phyloP scores from a whole-genome alignment of 208 protist genomes.

The Trypanosoma boissoni region DNA sequence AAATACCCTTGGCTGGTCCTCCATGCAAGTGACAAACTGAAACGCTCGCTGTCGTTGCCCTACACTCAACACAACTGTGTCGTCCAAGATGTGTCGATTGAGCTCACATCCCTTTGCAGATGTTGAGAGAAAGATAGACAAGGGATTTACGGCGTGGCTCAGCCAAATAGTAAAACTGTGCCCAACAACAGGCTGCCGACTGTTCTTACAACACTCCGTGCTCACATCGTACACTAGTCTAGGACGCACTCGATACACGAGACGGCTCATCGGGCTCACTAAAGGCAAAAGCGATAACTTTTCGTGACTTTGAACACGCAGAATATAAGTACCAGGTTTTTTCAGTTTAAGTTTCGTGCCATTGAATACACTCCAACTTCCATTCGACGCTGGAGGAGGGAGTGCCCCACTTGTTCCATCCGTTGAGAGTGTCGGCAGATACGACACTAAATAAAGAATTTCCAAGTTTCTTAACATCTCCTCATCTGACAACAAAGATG shows the following conservation, averaged over 20 bases:
- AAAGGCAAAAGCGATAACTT: neutral
- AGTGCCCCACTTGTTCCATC: slow-evolving; percentile 5
- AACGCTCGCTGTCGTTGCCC: slow-evolving; percentile 1
- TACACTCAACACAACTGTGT: slow-evolving; percentile 4
- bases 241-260: slow-evolving; percentile 6
- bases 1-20: slow-evolving; percentile 11
- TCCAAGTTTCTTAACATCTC: neutral
- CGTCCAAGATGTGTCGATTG: slow-evolving; percentile 15
- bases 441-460: slow-evolving; percentile 5
- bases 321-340: slow-evolving; percentile 15
- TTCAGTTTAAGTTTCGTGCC: neutral
- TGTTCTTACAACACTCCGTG: slow-evolving; percentile 19
- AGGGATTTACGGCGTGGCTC: neutral
- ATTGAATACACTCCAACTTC: slow-evolving; percentile 4
- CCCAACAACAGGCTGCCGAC: slow-evolving; percentile 10
- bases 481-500: slow-evolving; percentile 1
- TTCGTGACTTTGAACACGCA: neutral
- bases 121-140: slow-evolving; percentile 15
- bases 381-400: neutral
- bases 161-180: slow-evolving; percentile 21
- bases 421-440: slow-evolving; percentile 6
- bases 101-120: slow-evolving; percentile 13
- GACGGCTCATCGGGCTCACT: neutral
- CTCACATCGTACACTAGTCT: slow-evolving; percentile 24
- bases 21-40: slow-evolving; percentile 18